Conservation (phyloP, 768 basidiomycete species). For the Cubamyces lactineus region DNA sequence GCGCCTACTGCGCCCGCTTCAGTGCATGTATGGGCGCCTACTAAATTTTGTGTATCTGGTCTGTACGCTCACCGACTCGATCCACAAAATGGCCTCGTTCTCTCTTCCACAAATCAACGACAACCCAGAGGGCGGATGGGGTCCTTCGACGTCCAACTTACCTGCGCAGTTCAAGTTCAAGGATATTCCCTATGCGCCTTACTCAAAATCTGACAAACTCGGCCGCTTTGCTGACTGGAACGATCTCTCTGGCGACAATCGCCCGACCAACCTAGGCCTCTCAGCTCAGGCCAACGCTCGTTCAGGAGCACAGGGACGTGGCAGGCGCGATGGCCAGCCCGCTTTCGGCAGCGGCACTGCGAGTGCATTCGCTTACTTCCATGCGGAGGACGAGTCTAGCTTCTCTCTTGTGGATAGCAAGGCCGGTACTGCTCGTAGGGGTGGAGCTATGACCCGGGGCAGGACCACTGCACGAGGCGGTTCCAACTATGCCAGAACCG, state of each 20-base stretch:
- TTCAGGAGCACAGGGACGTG: conserved; percentile 49
- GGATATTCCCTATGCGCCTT: conserved; percentile 98
- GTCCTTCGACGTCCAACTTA: conserved; percentile 78
- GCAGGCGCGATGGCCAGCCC: conserved; percentile 76
- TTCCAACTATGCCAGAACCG: conserved; percentile 44
- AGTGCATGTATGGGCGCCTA: conserved; percentile 13
- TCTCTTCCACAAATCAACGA: conserved; percentile 86
- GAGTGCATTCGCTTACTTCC: conserved; percentile 94
- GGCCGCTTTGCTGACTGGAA: conserved; percentile 99
- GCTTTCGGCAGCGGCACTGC: conserved; percentile 90
- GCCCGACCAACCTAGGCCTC: conserved; percentile 55
- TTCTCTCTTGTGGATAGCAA: conserved; percentile 97
- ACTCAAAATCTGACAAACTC: conserved; percentile 98
- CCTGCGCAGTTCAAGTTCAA: conserved; percentile 96
- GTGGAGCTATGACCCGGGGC: conserved; percentile 64
- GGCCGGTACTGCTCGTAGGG: conserved; percentile 67
- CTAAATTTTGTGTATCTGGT: conserved; percentile 25
- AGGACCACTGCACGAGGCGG: conserved; percentile 42
- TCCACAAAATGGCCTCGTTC: conserved; percentile 70
- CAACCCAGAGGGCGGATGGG: conserved; percentile 94
- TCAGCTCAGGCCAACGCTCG: conserved; percentile 52
- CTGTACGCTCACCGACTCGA: conserved; percentile 18
- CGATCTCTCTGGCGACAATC: conserved; percentile 67
- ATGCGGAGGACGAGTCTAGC: conserved; percentile 95
- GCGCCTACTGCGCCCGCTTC: not conserved